Evolutionary conservation across 495 filamentous ascomycete species (phyloP), one percentile per base, ranked within the genome.

Genomic region (Aspergillus sparsus): DNA sequence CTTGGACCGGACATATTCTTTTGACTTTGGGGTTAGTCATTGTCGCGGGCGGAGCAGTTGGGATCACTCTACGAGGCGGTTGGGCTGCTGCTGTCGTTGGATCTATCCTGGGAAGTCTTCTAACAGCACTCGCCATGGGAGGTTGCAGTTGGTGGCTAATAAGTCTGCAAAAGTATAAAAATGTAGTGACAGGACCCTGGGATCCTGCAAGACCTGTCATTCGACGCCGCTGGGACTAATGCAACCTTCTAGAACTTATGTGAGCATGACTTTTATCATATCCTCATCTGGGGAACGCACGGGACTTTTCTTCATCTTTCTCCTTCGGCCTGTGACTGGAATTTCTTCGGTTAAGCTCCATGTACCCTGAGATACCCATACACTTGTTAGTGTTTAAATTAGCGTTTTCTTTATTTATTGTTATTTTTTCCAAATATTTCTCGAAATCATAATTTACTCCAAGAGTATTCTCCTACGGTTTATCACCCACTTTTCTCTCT

Each of bases 91-190:
- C 86, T 1, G 77, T 89, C 34, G 78, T 90, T 1, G 81, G 92
- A 0, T 86, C 87, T 10, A 80, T 96, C 41, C 69, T 96, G 6
- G 90, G 93, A 6, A 82, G 83, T 21, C 71, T 89, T 49, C 66
- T 88, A 36, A 89, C 87, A 3, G 83, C 84, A 3, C 64, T 96
- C 34, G 87, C 84, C 2, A 96, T 97, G 90, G 94, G 93, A 3
- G 88, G 90, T 44, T 97, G 93, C 69, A 93, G 89, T 65, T 97
- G 92, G 93, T 98, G 95, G 95, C 76, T 98, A 58, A 98, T 98
- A 68, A 89, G 90, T 49, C 74, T 98, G 71, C 94, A 98, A 75
- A 93, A 93, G 77, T 98, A 97, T 74, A 98, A 98, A 82, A 98
- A 98, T 74, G 94, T 97, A 71, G 97, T 98, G 57, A 90, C 91